These are phyloP conservation scores for Rhodotorula babjevae DNA, from an alignment of 768 basidiomycete species.

Conservation along the genomic window DNA sequence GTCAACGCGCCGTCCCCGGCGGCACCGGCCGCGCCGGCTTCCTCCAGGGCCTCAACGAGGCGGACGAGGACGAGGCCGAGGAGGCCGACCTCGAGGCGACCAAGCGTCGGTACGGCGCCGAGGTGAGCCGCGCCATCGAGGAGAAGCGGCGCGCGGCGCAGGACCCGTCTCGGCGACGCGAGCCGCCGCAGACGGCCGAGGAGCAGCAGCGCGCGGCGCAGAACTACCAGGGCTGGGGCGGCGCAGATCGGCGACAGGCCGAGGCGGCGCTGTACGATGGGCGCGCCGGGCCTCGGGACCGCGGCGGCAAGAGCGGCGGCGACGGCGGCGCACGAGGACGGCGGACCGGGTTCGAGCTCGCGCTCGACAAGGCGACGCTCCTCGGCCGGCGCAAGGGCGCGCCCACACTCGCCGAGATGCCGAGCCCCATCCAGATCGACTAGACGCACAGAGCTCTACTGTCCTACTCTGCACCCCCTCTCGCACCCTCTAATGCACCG, in stretches of 20 bases:
- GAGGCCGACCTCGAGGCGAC: slow-evolving; percentile 56
- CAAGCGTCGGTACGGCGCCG: slow-evolving; percentile 49
- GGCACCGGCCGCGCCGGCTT: slow-evolving; percentile 79
- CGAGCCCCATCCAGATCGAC: slow-evolving; percentile 26
- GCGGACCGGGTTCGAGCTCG: slow-evolving; percentile 65
- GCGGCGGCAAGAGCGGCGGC: slow-evolving; percentile 46
- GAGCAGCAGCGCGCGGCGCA: slow-evolving; percentile 38
- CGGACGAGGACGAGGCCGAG: slow-evolving; percentile 66
- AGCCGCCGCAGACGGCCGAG: slow-evolving; percentile 35
- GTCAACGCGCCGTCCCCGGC: slow-evolving; percentile 65
- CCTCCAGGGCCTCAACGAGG: slow-evolving; percentile 83
- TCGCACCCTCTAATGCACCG: not conserved
- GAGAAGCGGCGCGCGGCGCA: slow-evolving; percentile 48
- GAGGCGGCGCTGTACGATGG: slow-evolving; percentile 58
- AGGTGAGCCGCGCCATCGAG: slow-evolving; percentile 49
- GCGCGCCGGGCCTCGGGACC: slow-evolving; percentile 67
- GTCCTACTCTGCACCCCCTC: not conserved
- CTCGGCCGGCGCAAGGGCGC: slow-evolving; percentile 55
- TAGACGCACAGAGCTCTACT: not conserved
- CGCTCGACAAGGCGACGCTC: slow-evolving; percentile 78
- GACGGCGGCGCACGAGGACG: slow-evolving; percentile 22
- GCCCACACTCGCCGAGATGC: not conserved
- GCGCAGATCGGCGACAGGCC: slow-evolving; percentile 50
- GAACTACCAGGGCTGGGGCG: slow-evolving; percentile 51
- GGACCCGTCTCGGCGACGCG: slow-evolving; percentile 43